Conservation (phyloP, 352 stramenopile genomes). For the Phytophthora multivora region DNA sequence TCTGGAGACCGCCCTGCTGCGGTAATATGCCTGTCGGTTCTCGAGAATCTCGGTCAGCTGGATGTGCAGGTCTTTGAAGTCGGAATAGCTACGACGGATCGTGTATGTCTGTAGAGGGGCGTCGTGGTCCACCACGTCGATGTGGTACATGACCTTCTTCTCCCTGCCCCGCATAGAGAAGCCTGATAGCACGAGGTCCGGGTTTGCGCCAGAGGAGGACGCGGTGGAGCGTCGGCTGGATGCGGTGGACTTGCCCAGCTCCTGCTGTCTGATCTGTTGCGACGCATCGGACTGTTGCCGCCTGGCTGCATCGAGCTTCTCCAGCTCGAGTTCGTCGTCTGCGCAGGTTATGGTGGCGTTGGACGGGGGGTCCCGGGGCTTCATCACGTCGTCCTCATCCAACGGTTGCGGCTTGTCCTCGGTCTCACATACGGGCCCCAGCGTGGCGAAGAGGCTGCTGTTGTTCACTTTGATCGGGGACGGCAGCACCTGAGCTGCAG, state of each 20-base stretch:
- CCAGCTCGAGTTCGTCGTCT: conserved; percentile 42
- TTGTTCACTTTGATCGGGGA: conserved; percentile 24
- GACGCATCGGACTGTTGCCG: conserved; percentile 12
- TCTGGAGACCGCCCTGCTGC: conserved; percentile 33
- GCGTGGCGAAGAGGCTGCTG: conserved; percentile 21
- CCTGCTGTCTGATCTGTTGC: conserved; percentile 26
- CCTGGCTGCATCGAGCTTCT: conserved; percentile 23
- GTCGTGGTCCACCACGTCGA: conserved; percentile 78
- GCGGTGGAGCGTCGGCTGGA: conserved; percentile 51
- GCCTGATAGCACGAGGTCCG: conserved; percentile 70
- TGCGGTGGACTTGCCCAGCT: conserved; percentile 25
- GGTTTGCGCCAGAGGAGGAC: conserved; percentile 41
- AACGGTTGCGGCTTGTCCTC: conserved; percentile 41
- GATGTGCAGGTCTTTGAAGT: conserved; percentile 81
- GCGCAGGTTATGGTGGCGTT: conserved; percentile 35
- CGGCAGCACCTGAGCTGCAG: conserved; percentile 21
- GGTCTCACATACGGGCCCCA: conserved; percentile 37
- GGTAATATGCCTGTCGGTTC: conserved; percentile 63
- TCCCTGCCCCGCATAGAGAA: conserved; percentile 72
- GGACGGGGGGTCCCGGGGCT: conserved; percentile 21
- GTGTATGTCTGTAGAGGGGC: conserved; percentile 84
- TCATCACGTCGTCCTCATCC: conserved; percentile 34
- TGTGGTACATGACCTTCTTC: conserved; percentile 90
- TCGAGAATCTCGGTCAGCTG: conserved; percentile 74
- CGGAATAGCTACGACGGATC: conserved; percentile 83